A percentile compares a stretch with the other conserved stretches of the same genome.
Evolutionary conservation across 352 stramenopile species (phyloP).

Genomic region (Phytophthora boehmeriae): DNA sequence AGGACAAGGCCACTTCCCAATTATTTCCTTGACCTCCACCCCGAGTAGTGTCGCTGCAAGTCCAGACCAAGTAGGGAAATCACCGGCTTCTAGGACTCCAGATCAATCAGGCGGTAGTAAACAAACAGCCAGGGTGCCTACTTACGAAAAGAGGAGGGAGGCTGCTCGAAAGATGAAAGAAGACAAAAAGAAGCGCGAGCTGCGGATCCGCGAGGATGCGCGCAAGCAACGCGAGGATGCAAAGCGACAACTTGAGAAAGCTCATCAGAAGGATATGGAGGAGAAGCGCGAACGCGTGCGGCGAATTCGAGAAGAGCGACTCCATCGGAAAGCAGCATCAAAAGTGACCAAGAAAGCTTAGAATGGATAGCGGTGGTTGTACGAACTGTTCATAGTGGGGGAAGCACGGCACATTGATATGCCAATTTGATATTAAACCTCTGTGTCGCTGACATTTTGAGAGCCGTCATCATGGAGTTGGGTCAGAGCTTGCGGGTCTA

Average conservation of each 20-base stretch:
- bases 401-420: too few species aligned
- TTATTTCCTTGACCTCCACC: slow-evolving; percentile 33
- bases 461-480: slow-evolving; percentile 14
- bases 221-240: slow-evolving; percentile 73
- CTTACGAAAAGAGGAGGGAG: slow-evolving; percentile 66
- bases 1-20: slow-evolving; percentile 18
- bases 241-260: slow-evolving; percentile 65
- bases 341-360: slow-evolving; percentile 28
- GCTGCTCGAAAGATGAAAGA: slow-evolving; percentile 71
- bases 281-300: slow-evolving; percentile 71
- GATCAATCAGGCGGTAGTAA: slow-evolving; percentile 25
- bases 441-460: background rate
- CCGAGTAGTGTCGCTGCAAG: slow-evolving; percentile 32
- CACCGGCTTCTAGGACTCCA: slow-evolving; percentile 23
- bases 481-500: slow-evolving; percentile 36
- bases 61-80: slow-evolving; percentile 21
- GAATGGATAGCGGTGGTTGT: slow-evolving; percentile 20
- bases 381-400: slow-evolving; percentile 10
- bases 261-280: slow-evolving; percentile 69
- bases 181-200: slow-evolving; percentile 69
- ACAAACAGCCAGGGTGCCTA: slow-evolving; percentile 26
- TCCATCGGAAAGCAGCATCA: slow-evolving; percentile 34
- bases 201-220: slow-evolving; percentile 61
- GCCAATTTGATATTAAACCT: slow-evolving; percentile 5
- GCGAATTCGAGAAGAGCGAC: slow-evolving; percentile 61